phyloP scores from a whole-genome alignment of 306 rosid species.

The Medicago arabica region DNA sequence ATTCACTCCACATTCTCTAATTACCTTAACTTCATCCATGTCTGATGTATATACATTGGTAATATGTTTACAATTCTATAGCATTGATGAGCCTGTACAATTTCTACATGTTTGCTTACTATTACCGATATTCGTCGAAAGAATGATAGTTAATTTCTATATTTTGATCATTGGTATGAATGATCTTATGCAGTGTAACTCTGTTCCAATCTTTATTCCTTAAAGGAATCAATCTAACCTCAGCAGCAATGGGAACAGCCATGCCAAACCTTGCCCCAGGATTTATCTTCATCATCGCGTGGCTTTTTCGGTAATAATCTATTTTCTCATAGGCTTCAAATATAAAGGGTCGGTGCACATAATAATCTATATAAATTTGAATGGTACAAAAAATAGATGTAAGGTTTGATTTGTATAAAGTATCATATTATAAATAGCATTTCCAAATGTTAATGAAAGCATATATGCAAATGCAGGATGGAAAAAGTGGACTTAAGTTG shows the following conservation, averaged over 20 bases:
- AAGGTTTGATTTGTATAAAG: neutral
- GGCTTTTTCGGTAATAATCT: slow-evolving; percentile 64
- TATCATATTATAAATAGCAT: neutral
- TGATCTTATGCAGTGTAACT: slow-evolving; percentile 61
- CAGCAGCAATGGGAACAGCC: slow-evolving; percentile 91
- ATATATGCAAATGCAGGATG: slow-evolving; percentile 59
- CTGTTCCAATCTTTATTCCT: slow-evolving; percentile 71
- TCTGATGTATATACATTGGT: neutral
- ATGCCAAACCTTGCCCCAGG: slow-evolving; percentile 98
- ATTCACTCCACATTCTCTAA: no score
- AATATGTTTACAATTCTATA: neutral
- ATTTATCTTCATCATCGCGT: slow-evolving; percentile 80
- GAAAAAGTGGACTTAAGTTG: slow-evolving; percentile 80
- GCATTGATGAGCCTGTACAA: neutral
- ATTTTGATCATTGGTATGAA: neutral
- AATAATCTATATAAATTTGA: neutral
- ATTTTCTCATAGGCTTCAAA: no score
- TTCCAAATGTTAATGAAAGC: neutral
- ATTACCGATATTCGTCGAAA: neutral
- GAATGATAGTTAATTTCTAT: neutral
- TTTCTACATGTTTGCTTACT: no score
- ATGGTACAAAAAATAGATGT: neutral
- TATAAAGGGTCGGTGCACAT: neutral
- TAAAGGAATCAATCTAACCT: slow-evolving; percentile 76
- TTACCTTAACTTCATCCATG: neutral